Base-by-base conservation (phyloP, 352 stramenopile species). In the Phytophthora colocasiae region DNA sequence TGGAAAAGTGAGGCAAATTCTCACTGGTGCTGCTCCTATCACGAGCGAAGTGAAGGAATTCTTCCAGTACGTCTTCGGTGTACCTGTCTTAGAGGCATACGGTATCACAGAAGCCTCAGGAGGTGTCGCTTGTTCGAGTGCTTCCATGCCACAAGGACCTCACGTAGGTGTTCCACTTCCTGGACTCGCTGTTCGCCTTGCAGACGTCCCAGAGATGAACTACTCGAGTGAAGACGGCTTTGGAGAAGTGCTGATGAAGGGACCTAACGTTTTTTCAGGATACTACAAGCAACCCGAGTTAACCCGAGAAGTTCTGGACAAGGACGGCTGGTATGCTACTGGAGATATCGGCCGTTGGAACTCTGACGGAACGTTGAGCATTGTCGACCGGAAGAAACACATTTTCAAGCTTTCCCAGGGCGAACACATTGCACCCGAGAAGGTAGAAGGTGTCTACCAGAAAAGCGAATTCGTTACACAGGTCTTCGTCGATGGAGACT, bases 281-380 rank as follows among this genome's bases (percentile, higher is more conserved):
- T 99, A 99, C 80, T 98, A 97, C 80, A 98, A 97, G 61, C 89
- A 98, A 61, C 69, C 80, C 0, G 88, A 96, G 59, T 88, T 94
- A 22, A 99, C 96, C 0, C 58, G 57, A 11, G 91, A 98, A 56
- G 89, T 84, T 4, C 81, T 99, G 24, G 91, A 98, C 57, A 75
- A 69, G 24, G 90, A 93, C 27, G 96, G 95, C 8, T 99, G 90
- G 87, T 98, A 98, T 63, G 85, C 98, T 66, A 99, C 96, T 6
- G 97, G 97, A 29, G 97, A 99, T 78, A 97, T 99, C 46, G 96
- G 93, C 34, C 77, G 83, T 9, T 97, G 98, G 74, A 98, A 98
- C 62, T 75, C 80, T 0, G 78, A 98, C 66, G 92, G 92, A 24
- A 95, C 81, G 43, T 71, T 98, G 27, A 80, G 82, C 36, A 96